Percentiles rank a stretch among this genome's conserved stretches.
phyloP scores from a whole-genome alignment of 352 stramenopile genomes.

The Phytopythium boreale region DNA sequence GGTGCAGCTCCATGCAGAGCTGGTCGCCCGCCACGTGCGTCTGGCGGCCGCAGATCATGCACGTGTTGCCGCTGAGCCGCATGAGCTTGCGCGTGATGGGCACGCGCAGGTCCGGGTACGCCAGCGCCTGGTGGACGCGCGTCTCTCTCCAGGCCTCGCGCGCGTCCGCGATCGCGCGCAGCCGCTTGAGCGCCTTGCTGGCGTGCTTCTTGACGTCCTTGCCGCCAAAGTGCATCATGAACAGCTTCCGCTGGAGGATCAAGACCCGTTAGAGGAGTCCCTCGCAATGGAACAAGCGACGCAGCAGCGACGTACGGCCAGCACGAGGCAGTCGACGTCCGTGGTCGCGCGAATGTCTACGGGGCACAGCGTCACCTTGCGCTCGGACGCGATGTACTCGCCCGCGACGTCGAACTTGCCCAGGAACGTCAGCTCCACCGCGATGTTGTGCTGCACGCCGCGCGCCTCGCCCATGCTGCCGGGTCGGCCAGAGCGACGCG shows the following conservation, averaged over 20 bases:
- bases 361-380: conserved; percentile 61
- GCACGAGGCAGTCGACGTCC: conserved; percentile 69
- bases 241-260: conserved; percentile 58
- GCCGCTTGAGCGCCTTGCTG: conserved; percentile 30
- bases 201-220: conserved; percentile 70
- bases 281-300: no score
- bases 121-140: conserved; percentile 61
- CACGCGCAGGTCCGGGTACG: conserved; percentile 65
- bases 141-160: conserved; percentile 76
- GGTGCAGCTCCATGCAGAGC: conserved; percentile 72
- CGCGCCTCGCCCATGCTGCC: conserved; percentile 59
- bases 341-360: conserved; percentile 73
- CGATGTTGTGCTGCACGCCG: conserved; percentile 63
- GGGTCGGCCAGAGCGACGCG: not conserved
- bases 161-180: conserved; percentile 48
- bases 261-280: not conserved
- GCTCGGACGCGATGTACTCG: conserved; percentile 73
- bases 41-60: conserved; percentile 65
- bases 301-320: conserved; percentile 48
- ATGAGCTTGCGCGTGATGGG: conserved; percentile 84
- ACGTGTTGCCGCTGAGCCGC: conserved; percentile 75
- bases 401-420: conserved; percentile 79
- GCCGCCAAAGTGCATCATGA: conserved; percentile 60
- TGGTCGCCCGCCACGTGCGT: conserved; percentile 76
- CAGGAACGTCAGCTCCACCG: conserved; percentile 72